Base-by-base conservation (phyloP, 768 basidiomycete species). In the Gelatoporia subvermispora region DNA sequence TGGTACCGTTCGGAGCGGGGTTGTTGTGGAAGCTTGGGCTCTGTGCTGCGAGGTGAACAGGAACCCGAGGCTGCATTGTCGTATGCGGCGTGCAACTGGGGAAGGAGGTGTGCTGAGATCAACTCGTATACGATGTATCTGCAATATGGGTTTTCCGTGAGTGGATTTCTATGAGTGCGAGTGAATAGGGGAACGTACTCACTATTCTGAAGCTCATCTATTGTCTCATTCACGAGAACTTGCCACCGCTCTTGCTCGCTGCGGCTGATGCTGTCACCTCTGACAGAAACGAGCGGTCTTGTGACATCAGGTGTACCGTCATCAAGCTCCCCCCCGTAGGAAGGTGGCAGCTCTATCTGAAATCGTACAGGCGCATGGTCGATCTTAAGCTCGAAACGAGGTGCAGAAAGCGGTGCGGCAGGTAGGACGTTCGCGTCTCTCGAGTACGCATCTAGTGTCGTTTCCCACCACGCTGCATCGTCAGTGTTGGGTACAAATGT, bases 71-170 rank as follows among this genome's bases (percentile, higher is more conserved):
- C 17, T 15, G 24, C 34, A 35, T 22, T 18, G 34, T 37, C 28
- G 20, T 59, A 43, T 18, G 34, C 41, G 8, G 55, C 41, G 55
- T 80, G 79, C 3, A 88, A 60, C 5, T 73, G 58, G 0, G 84
- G 81, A 0, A 87, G 66, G 20, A 84, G 72, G 55, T 83, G 73
- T 0, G 74, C 60, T 0, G 77, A 78, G 2, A 87, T 50, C 9
- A 86, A 60, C 57, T 85, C 73, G 59, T 80, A 88, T 15, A 77
- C 58, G 0, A 79, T 81, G 61, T 76, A 85, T 51, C 85, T 88
- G 45, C 3, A 28, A 34, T 16, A 50, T 35, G 13, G 41, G 17
- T n/a, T 39, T 45, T 18, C 41, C 38, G 17, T 42, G 8, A 45
- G 43, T 35, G 8, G 9, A 15, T 8, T 34, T 9, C 40, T 39